Evolutionary conservation across 768 basidiomycete species (phyloP), one percentile per base, ranked within the genome.

Genomic region (Royoungia palumana): DNA sequence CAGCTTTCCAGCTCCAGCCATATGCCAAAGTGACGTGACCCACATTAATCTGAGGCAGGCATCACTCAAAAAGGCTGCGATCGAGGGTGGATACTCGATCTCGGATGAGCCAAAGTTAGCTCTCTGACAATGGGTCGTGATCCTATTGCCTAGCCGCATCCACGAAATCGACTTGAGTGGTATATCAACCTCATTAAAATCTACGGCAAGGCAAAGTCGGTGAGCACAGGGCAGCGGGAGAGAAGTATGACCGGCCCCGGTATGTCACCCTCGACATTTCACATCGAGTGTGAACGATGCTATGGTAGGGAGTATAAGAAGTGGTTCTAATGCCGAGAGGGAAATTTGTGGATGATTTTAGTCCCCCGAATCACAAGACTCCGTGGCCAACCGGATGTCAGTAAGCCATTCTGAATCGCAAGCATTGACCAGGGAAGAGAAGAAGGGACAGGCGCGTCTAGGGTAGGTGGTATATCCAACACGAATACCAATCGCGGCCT

Each of bases 11-110:
- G n/a, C n/a, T n/a, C n/a, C n/a, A n/a, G n/a, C n/a, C n/a, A n/a
- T n/a, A 28, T 10, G 2, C 41, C 21, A 25, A 5, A 48, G 63
- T 25, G 24, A 25, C 8, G 24, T 25, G 8, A 28, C 27, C 9
- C 8, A 6, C 8, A 2, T 6, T 30, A 62, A 9, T 22, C 48
- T 38, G 2, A 60, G 65, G 46, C 55, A 56, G 17, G 63, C 37
- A 7, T 60, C 58, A 16, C 63, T 60, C 46, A 65, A 34, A 27
- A 67, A 67, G 44, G 58, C 58, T 7, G 63, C 61, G 0, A 67
- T 34, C 25, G 49, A 24, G 37, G 44, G 8, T 12, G 63, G 63
- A 39, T 19, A 35, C 19, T 22, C 3, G 47, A 67, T 63, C 11
- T 16, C 6, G 11, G 65, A 67, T 20, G 62, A 55, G 32, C 55